Evolutionary conservation across 805 yeast genomes (phyloP), one percentile per base, ranked within the genome.

Genomic region (Myxozyma monticola): DNA sequence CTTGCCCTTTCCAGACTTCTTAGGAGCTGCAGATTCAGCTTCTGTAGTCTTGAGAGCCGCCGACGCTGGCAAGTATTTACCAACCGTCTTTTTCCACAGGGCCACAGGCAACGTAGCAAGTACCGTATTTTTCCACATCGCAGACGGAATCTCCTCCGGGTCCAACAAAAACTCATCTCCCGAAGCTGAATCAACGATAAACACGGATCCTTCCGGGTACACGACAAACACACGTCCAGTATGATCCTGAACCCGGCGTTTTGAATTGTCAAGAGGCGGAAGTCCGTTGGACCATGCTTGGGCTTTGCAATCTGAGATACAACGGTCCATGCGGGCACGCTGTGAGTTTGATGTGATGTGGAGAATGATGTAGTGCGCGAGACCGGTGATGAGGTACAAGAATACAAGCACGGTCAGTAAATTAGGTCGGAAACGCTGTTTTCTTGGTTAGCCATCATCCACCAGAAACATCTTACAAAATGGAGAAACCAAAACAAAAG

Each of bases 371-470:
- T 71, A 83, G 60, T 88, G 96, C 37, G 83, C 78, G 1, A 69
- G 62, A 29, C 84, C 75, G 24, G 78, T 69, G 9, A 84, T 57
- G 0, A 79, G 30, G 47, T 72, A 78, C 25, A 87, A 62, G 29
- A 84, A 71, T 2, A 71, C 59, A 1, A 82, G 34, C 0, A 85
- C 78, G 42, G 80, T 65, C 9, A 75, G 59, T 28, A 77, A 64
- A 34, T 84, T 84, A 20, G 89, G 96, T 62, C 84, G 78, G 75
- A 75, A 88, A 67, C 83, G 76, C 63, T 79, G 20, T 25, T n/a
- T n/a, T n/a, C n/a, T n/a, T n/a, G 15, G 1, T 8, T 7, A 8
- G 2, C 20, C n/a, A 18, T 21, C 30, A 25, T 31, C 17, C 5
- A 28, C 2, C 18, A 22, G 6, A 36, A 22, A n/a, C 9, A 43